Conservation (phyloP, 345 rosid genomes). For the Eutrema japonicum region DNA sequence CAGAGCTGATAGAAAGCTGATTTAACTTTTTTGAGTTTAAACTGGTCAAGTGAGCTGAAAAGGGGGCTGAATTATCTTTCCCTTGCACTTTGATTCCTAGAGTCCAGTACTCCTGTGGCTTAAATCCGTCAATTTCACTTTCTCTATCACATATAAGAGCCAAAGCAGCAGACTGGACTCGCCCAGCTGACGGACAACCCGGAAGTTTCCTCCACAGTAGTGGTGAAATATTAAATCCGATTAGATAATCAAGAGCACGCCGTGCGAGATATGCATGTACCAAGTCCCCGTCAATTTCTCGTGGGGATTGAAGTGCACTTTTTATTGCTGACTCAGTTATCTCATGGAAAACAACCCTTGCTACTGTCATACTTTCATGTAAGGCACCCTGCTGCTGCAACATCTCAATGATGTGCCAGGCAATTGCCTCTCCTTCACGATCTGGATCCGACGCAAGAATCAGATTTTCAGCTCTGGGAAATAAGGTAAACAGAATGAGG, state of each 20-base stretch:
- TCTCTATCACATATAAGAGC: slow-evolving; percentile 93
- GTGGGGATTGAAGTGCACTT: slow-evolving; percentile 77
- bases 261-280: slow-evolving; percentile 96
- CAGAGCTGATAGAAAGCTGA: slow-evolving; percentile 76
- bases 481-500: slow-evolving; percentile 49
- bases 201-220: slow-evolving; percentile 96
- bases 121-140: slow-evolving; percentile 85
- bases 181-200: slow-evolving; percentile 96
- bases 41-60: slow-evolving; percentile 71
- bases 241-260: slow-evolving; percentile 95
- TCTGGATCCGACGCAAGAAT: slow-evolving; percentile 99
- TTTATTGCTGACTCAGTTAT: slow-evolving; percentile 92
- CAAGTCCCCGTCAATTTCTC: slow-evolving; percentile 81
- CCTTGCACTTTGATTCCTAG: slow-evolving; percentile 57
- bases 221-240: slow-evolving; percentile 94
- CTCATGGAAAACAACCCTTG: slow-evolving; percentile 94
- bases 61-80: slow-evolving; percentile 44
- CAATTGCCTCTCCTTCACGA: slow-evolving; percentile 99
- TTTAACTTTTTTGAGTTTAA: slow-evolving; percentile 66
- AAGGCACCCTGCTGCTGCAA: slow-evolving; percentile 92
- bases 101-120: slow-evolving; percentile 87
- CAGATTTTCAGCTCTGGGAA: slow-evolving; percentile 90
- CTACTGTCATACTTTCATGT: slow-evolving; percentile 64
- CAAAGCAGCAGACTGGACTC: slow-evolving; percentile 98
- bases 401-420: slow-evolving; percentile 99